phyloP scores from a whole-genome alignment of 805 yeast genomes.

The Kodamaea restingae region DNA sequence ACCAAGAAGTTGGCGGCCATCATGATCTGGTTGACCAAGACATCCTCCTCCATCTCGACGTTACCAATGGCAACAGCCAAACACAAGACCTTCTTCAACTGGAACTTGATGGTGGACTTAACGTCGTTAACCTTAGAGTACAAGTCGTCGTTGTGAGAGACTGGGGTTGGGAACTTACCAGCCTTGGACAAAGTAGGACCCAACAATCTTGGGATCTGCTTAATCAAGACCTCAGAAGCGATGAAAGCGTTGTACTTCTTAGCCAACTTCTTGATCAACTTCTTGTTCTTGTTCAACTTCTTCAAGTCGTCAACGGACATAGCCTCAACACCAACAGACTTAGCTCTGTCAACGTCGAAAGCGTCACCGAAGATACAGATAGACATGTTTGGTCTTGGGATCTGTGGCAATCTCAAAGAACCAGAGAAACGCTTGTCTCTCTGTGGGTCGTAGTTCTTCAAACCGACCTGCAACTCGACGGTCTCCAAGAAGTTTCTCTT shows the following conservation, averaged over 20 bases:
- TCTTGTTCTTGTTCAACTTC: conserved; percentile 99
- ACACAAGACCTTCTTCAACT: conserved; percentile 99
- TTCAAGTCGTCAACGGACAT: conserved; percentile 99
- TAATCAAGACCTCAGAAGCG: conserved; percentile 98
- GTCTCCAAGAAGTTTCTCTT: conserved; percentile 99
- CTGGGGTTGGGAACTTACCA: conserved; percentile 99
- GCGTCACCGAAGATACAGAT: conserved; percentile 99
- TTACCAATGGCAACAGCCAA: conserved; percentile 99
- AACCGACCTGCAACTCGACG: conserved; percentile 98
- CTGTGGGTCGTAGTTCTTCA: conserved; percentile 99
- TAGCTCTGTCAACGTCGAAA: conserved; percentile 99
- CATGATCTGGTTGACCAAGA: conserved; percentile 95
- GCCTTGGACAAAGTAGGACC: conserved; percentile 99
- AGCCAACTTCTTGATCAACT: conserved; percentile 98
- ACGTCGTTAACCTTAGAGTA: conserved; percentile 94
- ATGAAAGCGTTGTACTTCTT: conserved; percentile 99
- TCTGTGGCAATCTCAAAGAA: conserved; percentile 94
- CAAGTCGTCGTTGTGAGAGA: conserved; percentile 98
- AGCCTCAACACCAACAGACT: conserved; percentile 98
- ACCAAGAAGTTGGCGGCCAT: conserved; percentile 99
- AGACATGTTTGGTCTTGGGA: conserved; percentile 99
- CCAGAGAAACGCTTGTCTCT: conserved; percentile 99
- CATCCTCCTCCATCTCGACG: conserved; percentile 99
- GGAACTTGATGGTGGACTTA: conserved; percentile 99
- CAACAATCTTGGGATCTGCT: conserved; percentile 99